Evolutionary conservation across 768 basidiomycete genomes (phyloP).

Genomic region (Termitomyces sp.): DNA sequence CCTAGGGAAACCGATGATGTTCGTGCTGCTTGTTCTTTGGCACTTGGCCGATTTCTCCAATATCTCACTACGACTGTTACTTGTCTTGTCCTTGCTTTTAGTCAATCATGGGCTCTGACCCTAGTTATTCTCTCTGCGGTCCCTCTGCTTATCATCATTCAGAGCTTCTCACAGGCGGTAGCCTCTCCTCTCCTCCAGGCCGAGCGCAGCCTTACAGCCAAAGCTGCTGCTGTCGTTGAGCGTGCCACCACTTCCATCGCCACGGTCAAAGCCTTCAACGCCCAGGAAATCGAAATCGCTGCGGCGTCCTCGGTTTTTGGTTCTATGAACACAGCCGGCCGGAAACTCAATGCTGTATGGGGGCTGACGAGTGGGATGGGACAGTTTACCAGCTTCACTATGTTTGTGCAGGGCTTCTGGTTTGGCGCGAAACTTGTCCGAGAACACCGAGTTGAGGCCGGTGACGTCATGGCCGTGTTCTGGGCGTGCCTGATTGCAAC

Average conservation of each 20-base stretch:
- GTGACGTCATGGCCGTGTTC: slow-evolving; percentile 93
- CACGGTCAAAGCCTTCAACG: slow-evolving; percentile 94
- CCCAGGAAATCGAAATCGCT: slow-evolving; percentile 47
- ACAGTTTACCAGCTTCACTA: slow-evolving; percentile 83
- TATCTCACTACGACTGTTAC: slow-evolving; percentile 77
- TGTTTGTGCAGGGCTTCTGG: slow-evolving; percentile 98
- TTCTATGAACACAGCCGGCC: slow-evolving; percentile 43
- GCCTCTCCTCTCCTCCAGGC: slow-evolving; percentile 62
- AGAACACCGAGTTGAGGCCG: slow-evolving; percentile 63
- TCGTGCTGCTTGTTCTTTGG: slow-evolving; percentile 78
- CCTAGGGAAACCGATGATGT: slow-evolving; percentile 92
- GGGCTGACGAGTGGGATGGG: slow-evolving; percentile 61
- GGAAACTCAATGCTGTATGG: slow-evolving; percentile 68
- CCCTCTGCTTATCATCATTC: slow-evolving; percentile 76
- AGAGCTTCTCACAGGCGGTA: slow-evolving; percentile 68
- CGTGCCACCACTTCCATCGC: slow-evolving; percentile 73
- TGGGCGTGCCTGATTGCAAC: slow-evolving; percentile 95
- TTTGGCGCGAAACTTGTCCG: slow-evolving; percentile 88
- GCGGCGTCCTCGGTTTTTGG: slow-evolving; percentile 42
- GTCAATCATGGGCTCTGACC: slow-evolving; percentile 77
- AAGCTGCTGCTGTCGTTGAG: slow-evolving; percentile 78
- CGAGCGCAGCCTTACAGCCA: slow-evolving; percentile 66
- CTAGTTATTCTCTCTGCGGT: slow-evolving; percentile 91
- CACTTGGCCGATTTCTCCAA: slow-evolving; percentile 75
- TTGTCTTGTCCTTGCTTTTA: slow-evolving; percentile 79